Evolutionary conservation across 2,329 filamentous ascomycete species (phyloP), one percentile per base, ranked within the genome.

Genomic region (Sporothrix luriei): DNA sequence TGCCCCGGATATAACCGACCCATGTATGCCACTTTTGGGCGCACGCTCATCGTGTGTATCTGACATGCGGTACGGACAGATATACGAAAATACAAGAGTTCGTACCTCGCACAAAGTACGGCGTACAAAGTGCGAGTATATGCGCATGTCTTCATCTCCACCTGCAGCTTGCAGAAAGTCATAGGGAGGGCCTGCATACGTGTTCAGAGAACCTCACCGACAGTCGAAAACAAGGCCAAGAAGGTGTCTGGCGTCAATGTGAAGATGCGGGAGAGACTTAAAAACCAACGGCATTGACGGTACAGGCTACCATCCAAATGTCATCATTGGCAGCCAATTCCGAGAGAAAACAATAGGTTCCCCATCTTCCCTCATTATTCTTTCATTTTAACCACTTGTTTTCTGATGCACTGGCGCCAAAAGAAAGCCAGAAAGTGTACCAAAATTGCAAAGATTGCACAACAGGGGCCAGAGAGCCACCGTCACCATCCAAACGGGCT

Each of bases 21-120:
- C 66, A 61, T 61, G 54, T 26, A 33, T 29, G 40, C 11, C 52
- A 57, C 43, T 33, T 57, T 68, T 61, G 61, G 54, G 66, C 66
- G 54, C 54, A 61, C 66, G 54, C 54, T 43, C 54, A 49, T 65
- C 46, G 24, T 61, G 57, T 62, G 49, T 59, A 61, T 68, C 66
- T 68, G 54, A 24, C 66, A 51, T 68, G 40, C 26, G 33, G 66
- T 52, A 54, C 48, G 38, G 38, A 61, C 24, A 33, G 33, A 29
- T 24, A 49, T 33, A 33, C 5, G 33, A 33, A 33, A 33, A 33
- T 33, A 64, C 38, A 16, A 9, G 19, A n/a, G 55, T 38, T 40
- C 19, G 33, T 43, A 43, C 59, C 59, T 48, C 43, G 61, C 61
- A 64, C 59, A 43, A 43, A 13, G 40, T 43, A 43, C 40, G 10